phyloP scores from a whole-genome alignment of 306 rosid genomes.

The Casuarina equisetifolia region DNA sequence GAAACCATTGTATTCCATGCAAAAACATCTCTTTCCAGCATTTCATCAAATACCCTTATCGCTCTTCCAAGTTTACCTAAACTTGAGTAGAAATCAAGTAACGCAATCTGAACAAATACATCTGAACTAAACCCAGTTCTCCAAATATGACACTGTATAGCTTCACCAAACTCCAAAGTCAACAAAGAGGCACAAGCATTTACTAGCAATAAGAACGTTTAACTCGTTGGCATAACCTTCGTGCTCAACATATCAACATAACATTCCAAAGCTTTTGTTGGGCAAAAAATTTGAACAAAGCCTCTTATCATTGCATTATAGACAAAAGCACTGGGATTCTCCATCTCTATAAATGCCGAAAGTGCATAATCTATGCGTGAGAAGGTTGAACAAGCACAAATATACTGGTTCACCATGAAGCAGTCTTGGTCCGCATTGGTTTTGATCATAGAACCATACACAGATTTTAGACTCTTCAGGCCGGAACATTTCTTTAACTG shows the following conservation, averaged over 20 bases:
- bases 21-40: constrained; percentile 60
- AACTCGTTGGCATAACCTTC: constrained; percentile 55
- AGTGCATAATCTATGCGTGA: constrained; percentile 28
- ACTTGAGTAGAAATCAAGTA: constrained; percentile 63
- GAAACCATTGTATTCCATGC: constrained; percentile 78
- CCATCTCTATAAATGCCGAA: constrained; percentile 51
- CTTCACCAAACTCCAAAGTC: constrained; percentile 40
- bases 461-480: too few species aligned
- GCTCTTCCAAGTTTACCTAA: constrained; percentile 35
- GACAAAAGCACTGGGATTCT: constrained; percentile 38
- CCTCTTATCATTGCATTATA: too few species aligned
- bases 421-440: constrained; percentile 30
- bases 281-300: neutral
- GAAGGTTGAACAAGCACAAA: constrained; percentile 30
- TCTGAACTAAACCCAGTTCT: constrained; percentile 57
- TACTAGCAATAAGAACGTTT: constrained; percentile 60
- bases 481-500: too few species aligned
- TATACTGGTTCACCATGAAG: constrained; percentile 5
- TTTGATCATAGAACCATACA: constrained; percentile 54
- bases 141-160: constrained; percentile 67
- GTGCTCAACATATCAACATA: constrained; percentile 46
- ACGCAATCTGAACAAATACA: constrained; percentile 68
- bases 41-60: constrained; percentile 62
- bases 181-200: constrained; percentile 52
- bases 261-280: constrained; percentile 42